Percentiles rank a stretch among this genome's conserved stretches.
phyloP scores from a whole-genome alignment of 805 yeast genomes.

The Wickerhamiella sergipiensis region DNA sequence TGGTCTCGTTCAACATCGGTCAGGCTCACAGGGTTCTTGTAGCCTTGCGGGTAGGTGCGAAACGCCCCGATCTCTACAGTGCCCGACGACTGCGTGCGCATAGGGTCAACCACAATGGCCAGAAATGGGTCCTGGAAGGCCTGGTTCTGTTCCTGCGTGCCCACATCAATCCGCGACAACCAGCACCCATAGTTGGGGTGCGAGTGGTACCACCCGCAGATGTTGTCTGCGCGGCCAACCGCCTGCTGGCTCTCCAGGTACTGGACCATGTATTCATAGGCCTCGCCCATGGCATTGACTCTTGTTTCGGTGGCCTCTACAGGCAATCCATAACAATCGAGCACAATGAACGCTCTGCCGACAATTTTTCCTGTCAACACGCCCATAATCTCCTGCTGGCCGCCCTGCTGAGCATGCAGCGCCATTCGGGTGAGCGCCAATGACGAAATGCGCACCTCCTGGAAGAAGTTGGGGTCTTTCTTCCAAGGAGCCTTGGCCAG shows the following conservation, averaged over 20 bases:
- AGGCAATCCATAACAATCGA: constrained; percentile 77
- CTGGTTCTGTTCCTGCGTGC: constrained; percentile 92
- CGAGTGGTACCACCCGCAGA: constrained; percentile 94
- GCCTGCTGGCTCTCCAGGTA: constrained; percentile 43
- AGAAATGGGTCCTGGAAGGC: constrained; percentile 90
- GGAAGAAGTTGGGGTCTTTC: constrained; percentile 1
- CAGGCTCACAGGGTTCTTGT: neutral
- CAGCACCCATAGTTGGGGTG: constrained; percentile 98
- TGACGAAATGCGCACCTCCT: constrained; percentile 59
- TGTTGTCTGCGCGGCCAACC: constrained; percentile 44
- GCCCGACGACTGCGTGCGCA: constrained; percentile 82
- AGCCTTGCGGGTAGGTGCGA: constrained; percentile 28
- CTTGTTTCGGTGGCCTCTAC: constrained; percentile 94
- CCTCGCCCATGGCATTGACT: constrained; percentile 88
- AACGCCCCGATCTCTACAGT: constrained; percentile 97
- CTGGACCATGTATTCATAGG: constrained; percentile 88
- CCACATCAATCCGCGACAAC: constrained; percentile 86
- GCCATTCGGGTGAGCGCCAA: constrained; percentile 77
- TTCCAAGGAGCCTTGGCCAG: neutral
- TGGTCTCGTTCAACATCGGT: neutral
- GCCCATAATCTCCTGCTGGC: constrained; percentile 88
- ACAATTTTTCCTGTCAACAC: constrained; percentile 68
- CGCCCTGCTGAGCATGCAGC: constrained; percentile 76
- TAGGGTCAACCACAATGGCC: constrained; percentile 95
- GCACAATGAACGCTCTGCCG: constrained; percentile 41